A percentile compares a stretch with the other conserved stretches of the same genome.
phyloP scores from a whole-genome alignment of 108 stramenopile species.

The Licmophora abbreviata region DNA sequence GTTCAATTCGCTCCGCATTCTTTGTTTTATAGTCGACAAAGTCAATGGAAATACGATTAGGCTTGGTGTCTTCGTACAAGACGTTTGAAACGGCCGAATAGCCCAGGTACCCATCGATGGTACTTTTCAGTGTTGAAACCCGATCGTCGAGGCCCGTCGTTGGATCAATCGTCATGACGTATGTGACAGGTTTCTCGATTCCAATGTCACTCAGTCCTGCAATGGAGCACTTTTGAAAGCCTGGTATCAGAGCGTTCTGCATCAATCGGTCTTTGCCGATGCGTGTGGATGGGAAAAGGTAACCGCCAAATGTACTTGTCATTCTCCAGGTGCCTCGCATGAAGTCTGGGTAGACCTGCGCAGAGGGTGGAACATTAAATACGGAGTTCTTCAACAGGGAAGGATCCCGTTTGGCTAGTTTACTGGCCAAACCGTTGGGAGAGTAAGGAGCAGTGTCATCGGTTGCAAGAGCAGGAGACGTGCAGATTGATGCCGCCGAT shows the following conservation, averaged over 20 bases:
- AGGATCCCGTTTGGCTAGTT: conserved; percentile 53
- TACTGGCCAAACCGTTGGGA: conserved; percentile 32
- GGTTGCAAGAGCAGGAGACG: too few species aligned
- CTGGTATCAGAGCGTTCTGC: conserved; percentile 40
- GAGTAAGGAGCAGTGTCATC: too few species aligned
- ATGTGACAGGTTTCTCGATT: conserved; percentile 29
- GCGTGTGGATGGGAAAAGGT: conserved; percentile 52
- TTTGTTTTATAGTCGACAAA: conserved; percentile 66
- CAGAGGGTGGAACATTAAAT: conserved; percentile 69
- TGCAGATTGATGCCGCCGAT: too few species aligned
- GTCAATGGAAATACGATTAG: conserved; percentile 68
- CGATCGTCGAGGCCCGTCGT: conserved; percentile 59
- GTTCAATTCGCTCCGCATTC: conserved; percentile 81
- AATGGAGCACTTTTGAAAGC: conserved; percentile 77
- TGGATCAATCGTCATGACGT: conserved; percentile 40
- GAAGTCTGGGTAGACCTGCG: conserved; percentile 63
- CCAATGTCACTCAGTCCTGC: conserved; percentile 61
- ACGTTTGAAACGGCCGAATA: conserved; percentile 57
- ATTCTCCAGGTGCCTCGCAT: conserved; percentile 60
- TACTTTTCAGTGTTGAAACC: conserved; percentile 17
- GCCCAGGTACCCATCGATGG: conserved; percentile 57
- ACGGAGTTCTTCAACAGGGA: conserved; percentile 46
- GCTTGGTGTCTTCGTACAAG: conserved; percentile 52
- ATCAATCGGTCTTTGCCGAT: conserved; percentile 46
- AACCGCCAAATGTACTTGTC: conserved; percentile 38